Evolutionary conservation across 805 yeast species (phyloP).

Genomic region (Starmerella vitae): DNA sequence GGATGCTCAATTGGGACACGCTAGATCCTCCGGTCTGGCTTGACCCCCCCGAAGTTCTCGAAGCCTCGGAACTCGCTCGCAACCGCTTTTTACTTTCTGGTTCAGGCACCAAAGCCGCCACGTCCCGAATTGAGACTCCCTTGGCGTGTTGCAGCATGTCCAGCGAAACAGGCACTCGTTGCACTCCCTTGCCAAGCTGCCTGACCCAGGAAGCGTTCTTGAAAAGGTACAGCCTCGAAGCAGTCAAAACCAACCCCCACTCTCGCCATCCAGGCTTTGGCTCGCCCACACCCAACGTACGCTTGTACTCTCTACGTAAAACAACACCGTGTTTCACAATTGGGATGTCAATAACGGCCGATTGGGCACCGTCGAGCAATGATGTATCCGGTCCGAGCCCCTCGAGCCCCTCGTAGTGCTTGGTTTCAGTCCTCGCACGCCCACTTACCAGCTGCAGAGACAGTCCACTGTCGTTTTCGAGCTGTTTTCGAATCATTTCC

Average conservation of each 20-base stretch:
- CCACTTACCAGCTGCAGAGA: slow-evolving; percentile 28
- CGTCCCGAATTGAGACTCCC: slow-evolving; percentile 29
- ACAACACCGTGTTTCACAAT: slow-evolving; percentile 31
- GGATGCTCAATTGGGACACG: not conserved
- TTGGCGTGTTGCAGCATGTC: slow-evolving; percentile 30
- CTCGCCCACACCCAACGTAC: slow-evolving; percentile 20
- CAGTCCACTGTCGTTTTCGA: slow-evolving; percentile 1
- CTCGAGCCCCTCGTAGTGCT: slow-evolving; percentile 12
- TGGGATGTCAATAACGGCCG: slow-evolving; percentile 30
- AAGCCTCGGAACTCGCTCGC: too few relatives aligned
- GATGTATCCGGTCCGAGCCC: not conserved
- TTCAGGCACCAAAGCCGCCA: slow-evolving; percentile 29
- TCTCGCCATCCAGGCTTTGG: slow-evolving; percentile 27
- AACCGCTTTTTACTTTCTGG: not conserved
- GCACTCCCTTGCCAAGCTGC: slow-evolving; percentile 3
- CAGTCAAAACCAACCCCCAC: slow-evolving; percentile 33
- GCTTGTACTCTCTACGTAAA: slow-evolving; percentile 26
- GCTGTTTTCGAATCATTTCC: not conserved
- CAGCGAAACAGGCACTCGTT: slow-evolving; percentile 25
- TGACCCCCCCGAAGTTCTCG: not conserved
- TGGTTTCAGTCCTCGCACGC: slow-evolving; percentile 30
- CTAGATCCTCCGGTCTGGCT: not conserved
- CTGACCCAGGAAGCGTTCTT: slow-evolving; percentile 28
- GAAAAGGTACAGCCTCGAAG: slow-evolving; percentile 31
- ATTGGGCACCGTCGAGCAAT: slow-evolving; percentile 21